Percentiles rank a stretch among this genome's conserved stretches.
phyloP scores from a whole-genome alignment of 2,329 filamentous ascomycete species.

The Colletotrichum caudatum region DNA sequence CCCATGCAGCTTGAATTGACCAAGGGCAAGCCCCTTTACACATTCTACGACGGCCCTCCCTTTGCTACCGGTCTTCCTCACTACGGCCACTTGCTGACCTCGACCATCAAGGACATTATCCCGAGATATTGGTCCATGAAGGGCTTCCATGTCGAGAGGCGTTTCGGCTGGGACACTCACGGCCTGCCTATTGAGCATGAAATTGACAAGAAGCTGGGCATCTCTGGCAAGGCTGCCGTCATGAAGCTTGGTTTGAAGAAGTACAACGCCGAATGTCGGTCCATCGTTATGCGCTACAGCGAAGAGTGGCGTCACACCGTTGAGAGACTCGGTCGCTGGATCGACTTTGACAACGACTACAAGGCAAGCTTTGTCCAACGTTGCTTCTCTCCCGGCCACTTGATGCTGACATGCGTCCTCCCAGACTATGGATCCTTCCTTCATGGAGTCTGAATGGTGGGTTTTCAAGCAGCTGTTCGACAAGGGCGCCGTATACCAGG shows the following conservation, averaged over 20 bases:
- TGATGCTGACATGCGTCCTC: constrained; percentile 37
- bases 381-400: neutral
- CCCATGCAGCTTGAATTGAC: constrained; percentile 76
- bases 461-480: constrained; percentile 94
- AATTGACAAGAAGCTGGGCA: constrained; percentile 95
- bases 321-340: constrained; percentile 91
- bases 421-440: constrained; percentile 90
- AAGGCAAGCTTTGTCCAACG: constrained; percentile 66
- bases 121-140: constrained; percentile 98
- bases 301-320: constrained; percentile 89
- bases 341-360: constrained; percentile 98
- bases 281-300: constrained; percentile 93
- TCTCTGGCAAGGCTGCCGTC: constrained; percentile 89
- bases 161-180: constrained; percentile 96
- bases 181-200: constrained; percentile 96
- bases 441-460: constrained; percentile 98
- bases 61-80: constrained; percentile 79
- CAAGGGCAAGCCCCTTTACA: constrained; percentile 84
- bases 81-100: constrained; percentile 82
- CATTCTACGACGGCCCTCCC: constrained; percentile 92
- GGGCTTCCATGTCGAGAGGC: constrained; percentile 89
- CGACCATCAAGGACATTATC: constrained; percentile 97
- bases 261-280: constrained; percentile 91
- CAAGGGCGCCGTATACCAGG: constrained; percentile 89
- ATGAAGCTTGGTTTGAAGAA: constrained; percentile 86